Evolutionary conservation across 2,329 filamentous ascomycete genomes (phyloP).

Genomic region (Aspergillus fructus): DNA sequence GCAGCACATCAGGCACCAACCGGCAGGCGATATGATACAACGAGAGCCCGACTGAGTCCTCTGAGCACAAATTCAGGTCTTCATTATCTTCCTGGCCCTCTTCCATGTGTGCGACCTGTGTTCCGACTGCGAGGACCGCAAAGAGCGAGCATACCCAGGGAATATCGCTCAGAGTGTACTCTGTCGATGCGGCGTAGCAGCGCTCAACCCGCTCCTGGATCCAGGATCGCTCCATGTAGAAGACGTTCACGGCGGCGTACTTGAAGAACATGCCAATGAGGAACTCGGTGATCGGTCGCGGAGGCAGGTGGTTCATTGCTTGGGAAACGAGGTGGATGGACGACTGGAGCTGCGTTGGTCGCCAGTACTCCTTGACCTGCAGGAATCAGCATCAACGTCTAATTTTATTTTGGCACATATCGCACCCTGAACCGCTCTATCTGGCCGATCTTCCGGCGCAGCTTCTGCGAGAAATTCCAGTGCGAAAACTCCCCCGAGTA

Average conservation of each 20-base stretch:
- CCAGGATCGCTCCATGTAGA: constrained; percentile 33
- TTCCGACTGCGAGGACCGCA: constrained; percentile 31
- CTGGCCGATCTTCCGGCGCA: constrained; percentile 19
- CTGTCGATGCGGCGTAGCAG: constrained; percentile 15
- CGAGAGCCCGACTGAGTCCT: constrained; percentile 51
- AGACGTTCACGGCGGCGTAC: constrained; percentile 34
- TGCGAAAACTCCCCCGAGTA: constrained; percentile 41
- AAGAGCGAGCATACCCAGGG: not conserved
- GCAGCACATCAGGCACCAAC: constrained; percentile 54
- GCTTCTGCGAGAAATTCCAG: constrained; percentile 37
- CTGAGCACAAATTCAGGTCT: constrained; percentile 20
- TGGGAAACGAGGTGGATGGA: constrained; percentile 23
- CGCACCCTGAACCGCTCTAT: not conserved
- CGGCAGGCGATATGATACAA: constrained; percentile 54
- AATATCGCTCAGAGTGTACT: not conserved
- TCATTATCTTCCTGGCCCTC: constrained; percentile 12
- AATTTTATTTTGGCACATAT: not conserved
- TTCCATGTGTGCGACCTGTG: constrained; percentile 37
- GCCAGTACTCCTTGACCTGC: constrained; percentile 28
- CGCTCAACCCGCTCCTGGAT: constrained; percentile 28
- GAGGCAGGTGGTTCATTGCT: constrained; percentile 29
- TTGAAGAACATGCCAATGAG: constrained; percentile 33
- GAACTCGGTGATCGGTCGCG: constrained; percentile 32
- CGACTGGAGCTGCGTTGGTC: constrained; percentile 32
- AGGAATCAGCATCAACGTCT: not conserved